A percentile compares a stretch with the other conserved stretches of the same genome.
Evolutionary conservation across 2,329 filamentous ascomycete species (phyloP).

Genomic region (Diaporthe longicolla): DNA sequence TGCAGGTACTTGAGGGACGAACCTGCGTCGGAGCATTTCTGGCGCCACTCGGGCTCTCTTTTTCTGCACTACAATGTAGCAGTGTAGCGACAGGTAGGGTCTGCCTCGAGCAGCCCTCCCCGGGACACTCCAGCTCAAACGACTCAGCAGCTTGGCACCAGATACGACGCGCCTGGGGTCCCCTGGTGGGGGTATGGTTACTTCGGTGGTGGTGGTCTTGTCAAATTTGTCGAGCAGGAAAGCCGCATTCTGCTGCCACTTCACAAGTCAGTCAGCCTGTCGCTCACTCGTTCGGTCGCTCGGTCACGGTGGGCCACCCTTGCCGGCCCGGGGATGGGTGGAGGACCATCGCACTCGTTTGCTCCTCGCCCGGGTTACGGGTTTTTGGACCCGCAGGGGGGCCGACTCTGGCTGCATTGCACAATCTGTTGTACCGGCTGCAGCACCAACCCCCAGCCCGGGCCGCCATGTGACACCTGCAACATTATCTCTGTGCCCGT

Average conservation of each 20-base stretch:
- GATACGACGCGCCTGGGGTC: conserved; percentile 21
- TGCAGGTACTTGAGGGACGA: conserved; percentile 37
- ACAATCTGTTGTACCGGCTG: conserved; percentile 26
- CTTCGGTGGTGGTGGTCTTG: background rate
- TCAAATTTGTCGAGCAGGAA: conserved; percentile 17
- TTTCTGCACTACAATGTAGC: conserved; percentile 2
- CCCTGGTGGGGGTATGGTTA: conserved; percentile 25
- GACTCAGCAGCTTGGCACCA: conserved; percentile 31
- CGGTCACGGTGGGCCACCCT: conserved; percentile 25
- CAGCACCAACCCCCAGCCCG: conserved; percentile 11
- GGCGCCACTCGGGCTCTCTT: conserved; percentile 23
- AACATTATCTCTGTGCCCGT: conserved; percentile 12
- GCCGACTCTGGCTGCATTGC: conserved; percentile 2
- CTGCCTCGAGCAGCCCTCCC: conserved; percentile 27
- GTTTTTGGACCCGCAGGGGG: conserved; percentile 3
- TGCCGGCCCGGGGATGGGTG: conserved; percentile 10
- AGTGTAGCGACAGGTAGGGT: conserved; percentile 15
- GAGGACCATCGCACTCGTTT: conserved; percentile 14
- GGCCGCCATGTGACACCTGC: conserved; percentile 32
- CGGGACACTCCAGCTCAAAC: conserved; percentile 30
- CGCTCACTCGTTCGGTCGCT: background rate
- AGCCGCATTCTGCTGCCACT: conserved; percentile 27
- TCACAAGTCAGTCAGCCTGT: conserved; percentile 19
- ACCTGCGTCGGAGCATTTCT: conserved; percentile 40
- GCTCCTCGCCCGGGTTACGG: conserved; percentile 28